Conservation (phyloP, 2,329 filamentous ascomycete species). For the Pezicula radicicola region DNA sequence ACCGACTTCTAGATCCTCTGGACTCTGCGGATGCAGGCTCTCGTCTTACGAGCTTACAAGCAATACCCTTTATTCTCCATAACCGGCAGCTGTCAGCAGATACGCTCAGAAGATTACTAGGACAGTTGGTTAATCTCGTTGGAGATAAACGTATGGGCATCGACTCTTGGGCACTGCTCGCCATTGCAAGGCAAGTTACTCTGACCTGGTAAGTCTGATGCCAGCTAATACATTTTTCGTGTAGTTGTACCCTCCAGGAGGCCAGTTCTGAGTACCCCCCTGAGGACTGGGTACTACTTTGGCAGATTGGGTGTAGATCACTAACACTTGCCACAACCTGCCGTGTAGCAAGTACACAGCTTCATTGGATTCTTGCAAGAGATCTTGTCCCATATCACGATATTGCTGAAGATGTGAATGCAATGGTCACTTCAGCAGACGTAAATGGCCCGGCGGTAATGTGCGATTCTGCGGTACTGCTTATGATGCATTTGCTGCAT, state of each 20-base stretch:
- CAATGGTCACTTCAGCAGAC: slow-evolving; percentile 73
- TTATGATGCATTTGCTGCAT: slow-evolving; percentile 70
- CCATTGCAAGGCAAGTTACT: slow-evolving; percentile 67
- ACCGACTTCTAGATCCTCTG: slow-evolving; percentile 23
- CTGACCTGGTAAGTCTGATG: not conserved
- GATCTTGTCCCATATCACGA: slow-evolving; percentile 65
- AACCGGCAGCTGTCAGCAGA: slow-evolving; percentile 42
- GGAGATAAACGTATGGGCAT: slow-evolving; percentile 66
- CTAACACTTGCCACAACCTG: slow-evolving; percentile 69
- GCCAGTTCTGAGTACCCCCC: slow-evolving; percentile 31
- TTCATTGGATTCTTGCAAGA: slow-evolving; percentile 64
- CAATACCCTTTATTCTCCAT: slow-evolving; percentile 48
- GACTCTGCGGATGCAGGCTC: slow-evolving; percentile 18
- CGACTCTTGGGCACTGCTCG: slow-evolving; percentile 80
- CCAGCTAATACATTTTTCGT: slow-evolving; percentile 10
- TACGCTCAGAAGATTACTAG: slow-evolving; percentile 53
- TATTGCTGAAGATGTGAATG: slow-evolving; percentile 67
- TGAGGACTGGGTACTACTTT: slow-evolving; percentile 67
- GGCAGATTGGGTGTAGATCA: slow-evolving; percentile 70
- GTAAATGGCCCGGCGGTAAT: slow-evolving; percentile 76
- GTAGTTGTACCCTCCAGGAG: slow-evolving; percentile 44
- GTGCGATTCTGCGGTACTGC: slow-evolving; percentile 72
- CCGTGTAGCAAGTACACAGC: slow-evolving; percentile 68
- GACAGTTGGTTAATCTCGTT: slow-evolving; percentile 54
- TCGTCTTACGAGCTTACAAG: slow-evolving; percentile 41